phyloP scores from a whole-genome alignment of 164 flowering plant genomes.

The Macadamia integrifolia region DNA sequence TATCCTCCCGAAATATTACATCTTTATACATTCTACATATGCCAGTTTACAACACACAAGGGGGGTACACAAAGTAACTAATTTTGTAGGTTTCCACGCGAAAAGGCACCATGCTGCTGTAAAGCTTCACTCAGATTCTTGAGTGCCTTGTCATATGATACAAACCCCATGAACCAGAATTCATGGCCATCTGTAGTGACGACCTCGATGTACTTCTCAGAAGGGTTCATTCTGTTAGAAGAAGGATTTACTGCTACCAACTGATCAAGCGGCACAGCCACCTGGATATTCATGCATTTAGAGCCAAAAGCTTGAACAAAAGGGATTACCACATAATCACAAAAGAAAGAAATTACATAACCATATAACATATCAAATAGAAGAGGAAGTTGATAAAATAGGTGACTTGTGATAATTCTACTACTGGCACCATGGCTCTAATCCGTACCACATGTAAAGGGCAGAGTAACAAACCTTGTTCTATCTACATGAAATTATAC shows the following conservation, averaged over 20 bases:
- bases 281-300: constrained; percentile 6
- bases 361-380: no score
- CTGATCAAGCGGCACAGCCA: constrained; percentile 12
- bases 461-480: no score
- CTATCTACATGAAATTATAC: no score
- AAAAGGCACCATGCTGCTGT: background rate
- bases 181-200: constrained; percentile 52
- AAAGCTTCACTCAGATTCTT: constrained; percentile 25
- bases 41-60: no score
- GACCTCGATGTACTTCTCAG: constrained; percentile 48
- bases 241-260: constrained; percentile 16
- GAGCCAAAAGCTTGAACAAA: background rate
- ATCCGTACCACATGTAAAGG: no score
- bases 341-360: no score
- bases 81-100: background rate
- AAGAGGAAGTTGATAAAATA: no score
- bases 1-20: no score
- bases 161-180: constrained; percentile 73
- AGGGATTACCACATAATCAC: background rate
- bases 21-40: no score
- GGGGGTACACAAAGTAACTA: background rate
- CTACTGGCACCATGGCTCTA: no score
- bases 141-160: constrained; percentile 54
- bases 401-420: no score
- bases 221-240: constrained; percentile 21